These are phyloP conservation scores for Coffea eugenioides DNA, from an alignment of 257 asterid genomes.

Conservation along the genomic window DNA sequence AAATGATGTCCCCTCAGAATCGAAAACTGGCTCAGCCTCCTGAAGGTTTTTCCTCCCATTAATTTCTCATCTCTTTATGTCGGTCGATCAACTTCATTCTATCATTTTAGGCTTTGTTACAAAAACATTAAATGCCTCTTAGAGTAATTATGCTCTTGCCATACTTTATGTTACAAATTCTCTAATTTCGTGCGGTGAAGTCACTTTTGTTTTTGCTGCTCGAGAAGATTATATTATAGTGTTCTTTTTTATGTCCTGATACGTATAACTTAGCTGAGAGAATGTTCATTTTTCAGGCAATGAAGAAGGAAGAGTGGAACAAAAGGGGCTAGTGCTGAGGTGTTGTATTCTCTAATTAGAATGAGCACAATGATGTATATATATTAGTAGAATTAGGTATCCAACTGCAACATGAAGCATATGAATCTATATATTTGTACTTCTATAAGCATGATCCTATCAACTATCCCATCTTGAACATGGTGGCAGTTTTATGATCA, in stretches of 20 bases:
- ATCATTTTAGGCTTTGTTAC: background rate
- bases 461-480: background rate
- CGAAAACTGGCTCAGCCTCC: slow-evolving; percentile 77
- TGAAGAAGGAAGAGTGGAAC: slow-evolving; percentile 72
- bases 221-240: background rate
- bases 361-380: slow-evolving; percentile 26
- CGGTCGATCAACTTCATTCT: background rate
- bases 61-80: background rate
- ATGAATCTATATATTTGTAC: background rate
- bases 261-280: background rate
- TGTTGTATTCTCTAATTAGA: slow-evolving; percentile 62
- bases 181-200: too few relatives aligned
- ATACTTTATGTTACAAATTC: background rate
- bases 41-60: slow-evolving; percentile 45
- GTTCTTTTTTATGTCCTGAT: background rate
- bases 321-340: slow-evolving; percentile 60
- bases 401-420: background rate
- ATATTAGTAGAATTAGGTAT: slow-evolving; percentile 10
- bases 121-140: background rate
- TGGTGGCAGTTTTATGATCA: background rate
- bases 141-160: background rate
- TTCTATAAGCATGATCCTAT: background rate
- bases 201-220: background rate
- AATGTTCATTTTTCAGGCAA: slow-evolving; percentile 43
- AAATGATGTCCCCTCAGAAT: slow-evolving; percentile 79